Conservation (phyloP, 2,329 filamentous ascomycete species). For the Penicillium sp. region DNA sequence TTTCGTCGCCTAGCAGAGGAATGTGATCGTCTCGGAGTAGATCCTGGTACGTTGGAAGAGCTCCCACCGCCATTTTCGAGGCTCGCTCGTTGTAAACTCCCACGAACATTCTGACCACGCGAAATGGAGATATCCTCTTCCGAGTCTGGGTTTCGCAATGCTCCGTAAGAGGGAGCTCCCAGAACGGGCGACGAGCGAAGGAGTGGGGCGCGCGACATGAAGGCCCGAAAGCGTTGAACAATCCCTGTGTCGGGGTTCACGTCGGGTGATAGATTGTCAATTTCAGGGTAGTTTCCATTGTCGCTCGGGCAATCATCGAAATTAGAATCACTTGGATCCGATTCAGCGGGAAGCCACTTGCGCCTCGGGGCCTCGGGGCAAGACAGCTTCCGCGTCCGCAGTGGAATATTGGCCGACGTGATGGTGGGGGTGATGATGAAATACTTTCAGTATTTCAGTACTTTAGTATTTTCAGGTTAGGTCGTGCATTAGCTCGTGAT, state of each 20-base stretch:
- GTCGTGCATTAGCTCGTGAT: conserved; percentile 14
- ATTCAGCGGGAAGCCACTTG: conserved; percentile 23
- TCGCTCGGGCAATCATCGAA: conserved; percentile 7
- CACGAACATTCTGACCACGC: not conserved
- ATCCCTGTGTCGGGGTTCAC: conserved; percentile 7
- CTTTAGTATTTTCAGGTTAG: no score
- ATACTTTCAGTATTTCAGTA: conserved; percentile 3
- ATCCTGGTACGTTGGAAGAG: conserved; percentile 11
- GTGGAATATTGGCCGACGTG: conserved; percentile 19
- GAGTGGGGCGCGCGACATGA: conserved; percentile 55
- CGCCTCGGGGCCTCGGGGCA: conserved; percentile 19
- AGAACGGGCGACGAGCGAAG: conserved; percentile 60
- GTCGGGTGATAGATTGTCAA: not conserved
- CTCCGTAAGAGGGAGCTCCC: conserved; percentile 61
- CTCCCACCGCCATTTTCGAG: conserved; percentile 14
- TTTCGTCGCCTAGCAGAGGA: conserved; percentile 17
- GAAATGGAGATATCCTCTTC: conserved; percentile 28
- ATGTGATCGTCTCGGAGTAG: conserved; percentile 14
- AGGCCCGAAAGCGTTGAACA: conserved; percentile 15
- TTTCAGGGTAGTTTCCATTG: conserved; percentile 9
- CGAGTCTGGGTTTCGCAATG: conserved; percentile 45
- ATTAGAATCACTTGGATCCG: conserved; percentile 12
- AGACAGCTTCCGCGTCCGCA: conserved; percentile 25
- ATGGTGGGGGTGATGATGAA: conserved; percentile 13
- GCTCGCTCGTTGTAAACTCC: conserved; percentile 5